phyloP scores from a whole-genome alignment of 257 asterid genomes.

The Scutellaria galericulata region DNA sequence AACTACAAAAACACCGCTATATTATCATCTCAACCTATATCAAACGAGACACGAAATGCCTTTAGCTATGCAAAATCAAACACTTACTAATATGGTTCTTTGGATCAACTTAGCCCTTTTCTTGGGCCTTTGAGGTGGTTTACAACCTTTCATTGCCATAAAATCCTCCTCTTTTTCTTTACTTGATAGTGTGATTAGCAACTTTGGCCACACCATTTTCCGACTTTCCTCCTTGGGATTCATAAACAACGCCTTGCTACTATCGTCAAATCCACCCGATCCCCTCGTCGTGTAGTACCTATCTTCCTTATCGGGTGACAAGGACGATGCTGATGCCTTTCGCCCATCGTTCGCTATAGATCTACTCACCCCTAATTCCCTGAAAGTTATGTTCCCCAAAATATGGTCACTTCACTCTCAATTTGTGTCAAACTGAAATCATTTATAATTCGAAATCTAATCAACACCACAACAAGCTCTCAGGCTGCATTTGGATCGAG shows the following conservation, averaged over 20 bases:
- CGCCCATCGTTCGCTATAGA: conserved; percentile 52
- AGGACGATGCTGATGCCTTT: conserved; percentile 53
- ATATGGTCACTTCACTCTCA: conserved; percentile 5
- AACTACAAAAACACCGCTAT: conserved; percentile 31
- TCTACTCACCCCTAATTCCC: conserved; percentile 73
- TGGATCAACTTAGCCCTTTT: conserved; percentile 76
- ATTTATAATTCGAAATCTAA: conserved; percentile 34
- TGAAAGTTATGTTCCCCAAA: conserved; percentile 35
- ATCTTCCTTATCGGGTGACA: conserved; percentile 90
- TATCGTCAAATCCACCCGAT: conserved; percentile 71
- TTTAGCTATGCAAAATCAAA: background rate
- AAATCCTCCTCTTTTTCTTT: conserved; percentile 87
- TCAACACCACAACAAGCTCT: conserved; percentile 35
- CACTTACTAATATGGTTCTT: conserved; percentile 67
- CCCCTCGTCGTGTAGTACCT: conserved; percentile 82
- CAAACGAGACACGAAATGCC: background rate
- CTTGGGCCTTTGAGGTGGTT: conserved; percentile 90
- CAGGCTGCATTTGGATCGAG: background rate
- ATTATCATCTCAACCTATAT: background rate
- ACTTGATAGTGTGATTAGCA: conserved; percentile 64
- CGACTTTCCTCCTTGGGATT: conserved; percentile 57
- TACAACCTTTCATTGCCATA: conserved; percentile 82
- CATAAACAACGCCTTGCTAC: conserved; percentile 51
- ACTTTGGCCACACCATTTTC: conserved; percentile 72
- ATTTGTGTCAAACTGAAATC: background rate